These are phyloP conservation scores for Clathrospora elynae DNA, from an alignment of 2,329 filamentous ascomycete species.

Conservation along the genomic window DNA sequence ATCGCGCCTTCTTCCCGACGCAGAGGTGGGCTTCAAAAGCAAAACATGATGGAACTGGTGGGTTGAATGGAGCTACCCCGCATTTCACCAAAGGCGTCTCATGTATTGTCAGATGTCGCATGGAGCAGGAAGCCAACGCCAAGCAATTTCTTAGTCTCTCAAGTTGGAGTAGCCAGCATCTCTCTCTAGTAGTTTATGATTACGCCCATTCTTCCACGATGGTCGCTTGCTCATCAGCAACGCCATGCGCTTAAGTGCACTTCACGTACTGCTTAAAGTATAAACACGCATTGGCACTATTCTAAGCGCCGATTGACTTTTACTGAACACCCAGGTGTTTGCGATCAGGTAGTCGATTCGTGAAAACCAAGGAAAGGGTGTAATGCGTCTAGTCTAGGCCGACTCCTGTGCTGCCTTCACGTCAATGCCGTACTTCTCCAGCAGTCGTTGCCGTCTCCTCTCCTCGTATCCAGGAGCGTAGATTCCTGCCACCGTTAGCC, in stretches of 20 bases:
- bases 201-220: no score
- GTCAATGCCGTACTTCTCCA: constrained; percentile 87
- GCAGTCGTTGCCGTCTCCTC: constrained; percentile 77
- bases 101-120: constrained; percentile 3
- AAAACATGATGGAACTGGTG: constrained; percentile 8
- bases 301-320: no score
- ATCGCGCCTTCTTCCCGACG: no score
- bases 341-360: constrained; percentile 18
- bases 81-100: constrained; percentile 13
- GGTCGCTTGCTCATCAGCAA: no score
- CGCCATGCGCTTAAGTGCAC: no score
- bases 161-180: no score
- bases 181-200: no score
- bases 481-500: constrained; percentile 65
- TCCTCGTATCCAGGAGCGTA: constrained; percentile 82
- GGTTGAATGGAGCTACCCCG: constrained; percentile 19
- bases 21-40: neutral
- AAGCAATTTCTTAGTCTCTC: no score
- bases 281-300: no score
- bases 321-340: constrained; percentile 17
- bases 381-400: constrained; percentile 20
- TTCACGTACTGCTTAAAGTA: no score
- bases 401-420: constrained; percentile 54
- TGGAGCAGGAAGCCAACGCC: no score
- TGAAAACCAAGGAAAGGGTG: constrained; percentile 30